Base-by-base conservation (phyloP, 768 basidiomycete genomes). In the Bullera alba region DNA sequence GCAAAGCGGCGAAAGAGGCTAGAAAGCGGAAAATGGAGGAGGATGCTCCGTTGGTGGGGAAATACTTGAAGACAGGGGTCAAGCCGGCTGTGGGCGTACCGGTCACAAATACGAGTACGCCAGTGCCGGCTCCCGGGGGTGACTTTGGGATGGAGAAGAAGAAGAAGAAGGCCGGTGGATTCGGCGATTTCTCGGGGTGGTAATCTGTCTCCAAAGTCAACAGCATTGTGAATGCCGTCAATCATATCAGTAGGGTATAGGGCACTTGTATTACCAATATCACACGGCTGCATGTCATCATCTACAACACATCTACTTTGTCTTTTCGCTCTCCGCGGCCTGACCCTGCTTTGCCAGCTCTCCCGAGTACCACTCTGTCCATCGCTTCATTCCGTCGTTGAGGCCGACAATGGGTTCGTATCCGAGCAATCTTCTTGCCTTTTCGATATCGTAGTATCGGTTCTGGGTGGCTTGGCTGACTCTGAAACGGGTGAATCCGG, bases 321-420 rank as follows among this genome's bases (percentile, higher is more conserved):
- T 62, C 58, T 67, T 67, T 22, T 53, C 55, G 23, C 39, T 35
- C 29, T 60, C 63, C 4, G 45, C 47, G 25, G 30, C 37, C 22
- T 37, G 15, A 14, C 48, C 42, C 50, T 58, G 55, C 54, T 62
- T 64, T 38, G 54, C 56, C 49, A 67, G 42, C 39, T 67, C 65
- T 3, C 50, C 60, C 45, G 50, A 53, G 42, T 62, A 67, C 65
- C 65, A 67, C 2, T 41, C 42, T 17, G 63, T 64, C 65, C 62
- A 64, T 56, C 77, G 77, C 74, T 80, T 79, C 43, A 95, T 78
- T 23, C 91, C 95, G 56, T 97, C 92, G 60, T 88, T 83, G 12
- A 97, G 60, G 2, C 90, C 85, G 5, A 93, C 82, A 51, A 87
- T 75, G 0, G 95, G 95, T 70, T 91, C 89, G 73, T 99, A 99